Conservation (phyloP, 2,329 filamentous ascomycete genomes). For the Sporothrix humicola region DNA sequence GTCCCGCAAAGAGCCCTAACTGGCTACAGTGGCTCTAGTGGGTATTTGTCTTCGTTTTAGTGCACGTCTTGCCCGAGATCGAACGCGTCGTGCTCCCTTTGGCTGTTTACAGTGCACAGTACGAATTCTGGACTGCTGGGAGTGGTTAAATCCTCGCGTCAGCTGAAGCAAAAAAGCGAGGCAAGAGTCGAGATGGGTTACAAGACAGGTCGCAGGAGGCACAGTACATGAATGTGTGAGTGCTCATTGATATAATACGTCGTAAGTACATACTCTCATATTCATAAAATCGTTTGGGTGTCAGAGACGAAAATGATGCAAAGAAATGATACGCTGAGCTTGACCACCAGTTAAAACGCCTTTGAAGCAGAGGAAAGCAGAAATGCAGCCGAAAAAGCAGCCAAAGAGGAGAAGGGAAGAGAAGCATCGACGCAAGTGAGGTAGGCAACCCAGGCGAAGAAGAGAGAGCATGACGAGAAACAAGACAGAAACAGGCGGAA, state of each 20-base stretch:
- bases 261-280: not conserved
- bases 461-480: not conserved
- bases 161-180: not conserved
- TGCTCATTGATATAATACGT: not conserved
- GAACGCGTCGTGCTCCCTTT: constrained; percentile 28
- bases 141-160: constrained; percentile 24
- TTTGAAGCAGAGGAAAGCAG: too few relatives aligned
- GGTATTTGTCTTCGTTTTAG: not conserved
- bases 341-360: constrained; percentile 26
- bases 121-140: too few relatives aligned
- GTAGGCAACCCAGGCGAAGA: not conserved
- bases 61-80: not conserved
- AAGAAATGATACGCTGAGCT: constrained; percentile 20
- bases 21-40: not conserved
- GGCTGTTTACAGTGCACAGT: not conserved
- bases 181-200: not conserved
- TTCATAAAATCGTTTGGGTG: not conserved
- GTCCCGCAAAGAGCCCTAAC: constrained; percentile 7
- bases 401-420: not conserved
- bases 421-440: too few relatives aligned
- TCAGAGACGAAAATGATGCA: not conserved
- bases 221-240: not conserved
- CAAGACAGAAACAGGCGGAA: constrained; percentile 11
- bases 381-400: not conserved
- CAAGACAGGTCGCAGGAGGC: constrained; percentile 14